Conservation (phyloP, 129 eudicot species). For the Erigeron canadensis region DNA sequence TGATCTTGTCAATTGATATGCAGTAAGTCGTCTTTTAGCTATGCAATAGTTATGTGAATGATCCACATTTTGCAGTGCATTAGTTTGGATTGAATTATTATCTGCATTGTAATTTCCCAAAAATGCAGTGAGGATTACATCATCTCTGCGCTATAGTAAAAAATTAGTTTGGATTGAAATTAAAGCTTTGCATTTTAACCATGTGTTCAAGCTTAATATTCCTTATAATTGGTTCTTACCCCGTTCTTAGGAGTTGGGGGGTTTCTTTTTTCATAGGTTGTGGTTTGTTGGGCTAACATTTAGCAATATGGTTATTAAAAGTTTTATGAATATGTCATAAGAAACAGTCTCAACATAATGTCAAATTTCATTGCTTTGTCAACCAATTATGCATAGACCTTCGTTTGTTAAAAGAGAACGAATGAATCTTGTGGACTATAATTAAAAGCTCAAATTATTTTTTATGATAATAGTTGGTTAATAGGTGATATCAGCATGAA, state of each 20-base stretch:
- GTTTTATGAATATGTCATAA: neutral
- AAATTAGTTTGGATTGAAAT: neutral
- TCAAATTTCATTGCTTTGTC: slow-evolving; percentile 3
- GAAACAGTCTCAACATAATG: neutral
- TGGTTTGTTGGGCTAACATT: neutral
- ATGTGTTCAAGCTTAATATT: neutral
- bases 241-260: neutral
- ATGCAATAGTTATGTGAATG: neutral
- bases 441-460: neutral
- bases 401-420: neutral
- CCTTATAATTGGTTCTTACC: neutral
- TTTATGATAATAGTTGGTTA: neutral
- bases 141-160: neutral
- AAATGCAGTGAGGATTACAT: neutral
- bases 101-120: neutral
- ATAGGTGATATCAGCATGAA: neutral
- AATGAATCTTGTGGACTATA: slow-evolving; percentile 1
- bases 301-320: slow-evolving; percentile 13
- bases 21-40: neutral
- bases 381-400: neutral
- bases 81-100: neutral
- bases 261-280: neutral
- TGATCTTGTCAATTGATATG: neutral
- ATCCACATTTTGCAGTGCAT: neutral
- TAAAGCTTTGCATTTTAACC: neutral